phyloP scores from a whole-genome alignment of 2,329 filamentous ascomycete genomes.

The Stachybotrys chartarum region DNA sequence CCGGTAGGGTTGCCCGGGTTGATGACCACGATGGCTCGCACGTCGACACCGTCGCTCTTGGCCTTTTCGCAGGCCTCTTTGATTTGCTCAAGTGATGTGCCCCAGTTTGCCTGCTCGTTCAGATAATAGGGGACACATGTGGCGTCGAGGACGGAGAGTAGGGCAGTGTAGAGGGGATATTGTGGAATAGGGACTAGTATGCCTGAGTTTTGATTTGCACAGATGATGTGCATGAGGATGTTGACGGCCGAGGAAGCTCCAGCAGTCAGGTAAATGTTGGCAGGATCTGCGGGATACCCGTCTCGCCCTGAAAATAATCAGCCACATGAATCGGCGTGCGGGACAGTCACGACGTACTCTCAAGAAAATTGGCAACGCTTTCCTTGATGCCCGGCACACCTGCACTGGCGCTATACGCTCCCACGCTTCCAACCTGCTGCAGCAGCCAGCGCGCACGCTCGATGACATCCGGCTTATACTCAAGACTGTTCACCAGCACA shows the following conservation, averaged over 20 bases:
- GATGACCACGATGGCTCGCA: conserved; percentile 88
- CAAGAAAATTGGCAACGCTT: conserved; percentile 84
- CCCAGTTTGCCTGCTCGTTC: conserved; percentile 77
- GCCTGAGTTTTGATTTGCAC: conserved; percentile 64
- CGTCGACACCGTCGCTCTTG: conserved; percentile 67
- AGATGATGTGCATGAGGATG: conserved; percentile 82
- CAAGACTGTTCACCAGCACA: conserved; percentile 62
- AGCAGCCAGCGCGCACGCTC: conserved; percentile 72
- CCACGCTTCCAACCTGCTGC: conserved; percentile 76
- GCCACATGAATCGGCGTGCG: not conserved
- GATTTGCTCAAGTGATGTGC: conserved; percentile 72
- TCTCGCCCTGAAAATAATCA: conserved; percentile 54
- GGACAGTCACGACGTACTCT: conserved; percentile 46
- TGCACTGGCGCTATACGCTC: conserved; percentile 89
- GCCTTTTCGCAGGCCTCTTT: conserved; percentile 64
- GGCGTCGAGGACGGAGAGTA: conserved; percentile 74
- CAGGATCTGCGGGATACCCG: conserved; percentile 70
- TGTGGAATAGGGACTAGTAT: conserved; percentile 96
- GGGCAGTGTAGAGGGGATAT: conserved; percentile 96
- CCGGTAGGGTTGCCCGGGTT: conserved; percentile 97
- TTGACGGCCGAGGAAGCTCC: conserved; percentile 91
- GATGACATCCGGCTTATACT: conserved; percentile 83
- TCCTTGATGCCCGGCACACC: conserved; percentile 77
- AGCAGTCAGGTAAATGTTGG: conserved; percentile 78
- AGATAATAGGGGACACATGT: conserved; percentile 86